Conservation (phyloP, 2,329 filamentous ascomycete genomes). For the Colletotrichum siamense region DNA sequence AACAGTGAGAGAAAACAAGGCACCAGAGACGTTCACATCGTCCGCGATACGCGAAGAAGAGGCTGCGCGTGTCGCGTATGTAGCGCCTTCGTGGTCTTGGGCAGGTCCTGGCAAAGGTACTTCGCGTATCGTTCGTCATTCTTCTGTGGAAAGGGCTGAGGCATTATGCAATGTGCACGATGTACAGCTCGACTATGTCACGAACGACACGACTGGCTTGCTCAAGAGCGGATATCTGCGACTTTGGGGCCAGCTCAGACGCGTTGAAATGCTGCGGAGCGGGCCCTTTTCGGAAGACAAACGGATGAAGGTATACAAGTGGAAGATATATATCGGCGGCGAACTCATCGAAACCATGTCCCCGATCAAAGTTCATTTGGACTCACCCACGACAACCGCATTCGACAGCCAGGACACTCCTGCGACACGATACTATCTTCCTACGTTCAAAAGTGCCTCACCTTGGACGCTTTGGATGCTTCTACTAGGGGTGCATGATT, state of each 20-base stretch:
- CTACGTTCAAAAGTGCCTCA: not conserved
- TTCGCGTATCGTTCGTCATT: not conserved
- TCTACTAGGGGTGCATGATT: not conserved
- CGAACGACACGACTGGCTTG: not conserved
- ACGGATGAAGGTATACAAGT: not conserved
- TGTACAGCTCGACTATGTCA: rapidly evolving
- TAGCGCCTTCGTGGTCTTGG: not conserved
- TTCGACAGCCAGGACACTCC: not conserved
- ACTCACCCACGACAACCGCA: not conserved
- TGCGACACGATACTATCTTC: not conserved
- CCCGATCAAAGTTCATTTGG: not conserved
- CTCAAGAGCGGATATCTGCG: not conserved
- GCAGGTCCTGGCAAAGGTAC: not conserved
- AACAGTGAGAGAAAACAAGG: not conserved
- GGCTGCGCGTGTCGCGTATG: rapidly evolving
- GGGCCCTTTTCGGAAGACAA: not conserved
- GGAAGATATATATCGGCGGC: not conserved
- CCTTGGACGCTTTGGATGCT: not conserved
- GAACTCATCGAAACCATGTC: not conserved
- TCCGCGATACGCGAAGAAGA: rapidly evolving
- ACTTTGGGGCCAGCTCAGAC: not conserved
- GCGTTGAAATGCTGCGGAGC: rapidly evolving
- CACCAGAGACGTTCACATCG: not conserved
- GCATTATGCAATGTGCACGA: not conserved
- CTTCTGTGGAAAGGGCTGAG: too few species aligned